phyloP scores from a whole-genome alignment of 2,329 filamentous ascomycete species.

The Chrysosporium keratinophilum region DNA sequence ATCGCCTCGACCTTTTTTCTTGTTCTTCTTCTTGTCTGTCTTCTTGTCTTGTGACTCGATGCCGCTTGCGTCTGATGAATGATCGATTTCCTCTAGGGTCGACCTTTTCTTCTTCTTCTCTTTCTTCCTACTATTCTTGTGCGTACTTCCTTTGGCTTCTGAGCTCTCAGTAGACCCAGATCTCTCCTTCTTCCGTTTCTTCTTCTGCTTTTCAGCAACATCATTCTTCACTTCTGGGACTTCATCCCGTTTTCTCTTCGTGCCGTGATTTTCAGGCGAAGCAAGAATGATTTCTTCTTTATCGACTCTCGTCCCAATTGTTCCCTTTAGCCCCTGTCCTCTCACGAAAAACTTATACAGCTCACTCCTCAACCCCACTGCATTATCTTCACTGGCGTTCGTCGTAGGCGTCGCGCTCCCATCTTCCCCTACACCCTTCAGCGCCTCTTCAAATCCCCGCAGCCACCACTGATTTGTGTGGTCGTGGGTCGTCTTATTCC shows the following conservation, averaged over 20 bases:
- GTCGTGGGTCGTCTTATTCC: conserved; percentile 56
- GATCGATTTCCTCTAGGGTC: neutral
- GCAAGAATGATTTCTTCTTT: neutral
- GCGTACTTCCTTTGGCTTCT: neutral
- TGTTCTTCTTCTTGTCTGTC: conserved; percentile 9
- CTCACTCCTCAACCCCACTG: conserved; percentile 38
- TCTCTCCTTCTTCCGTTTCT: conserved; percentile 22
- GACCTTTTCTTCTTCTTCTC: conserved; percentile 14
- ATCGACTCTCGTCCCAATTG: conserved; percentile 30
- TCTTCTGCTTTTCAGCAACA: conserved; percentile 20
- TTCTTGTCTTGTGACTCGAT: neutral
- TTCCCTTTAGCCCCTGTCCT: conserved; percentile 67
- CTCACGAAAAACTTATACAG: conserved; percentile 78
- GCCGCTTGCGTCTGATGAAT: neutral
- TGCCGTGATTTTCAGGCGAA: conserved; percentile 18
- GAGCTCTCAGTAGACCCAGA: neutral
- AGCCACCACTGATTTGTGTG: conserved; percentile 90
- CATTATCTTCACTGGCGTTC: conserved; percentile 41
- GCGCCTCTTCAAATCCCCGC: conserved; percentile 80
- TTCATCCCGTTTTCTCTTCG: conserved; percentile 31
- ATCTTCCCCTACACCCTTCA: conserved; percentile 62
- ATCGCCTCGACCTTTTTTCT: conserved; percentile 18
- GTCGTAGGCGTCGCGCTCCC: conserved; percentile 49
- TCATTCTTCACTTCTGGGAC: neutral
- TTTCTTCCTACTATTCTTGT: conserved; percentile 11